Evolutionary conservation across 2,329 filamentous ascomycete species (phyloP).

Genomic region (Phoma herbarum): DNA sequence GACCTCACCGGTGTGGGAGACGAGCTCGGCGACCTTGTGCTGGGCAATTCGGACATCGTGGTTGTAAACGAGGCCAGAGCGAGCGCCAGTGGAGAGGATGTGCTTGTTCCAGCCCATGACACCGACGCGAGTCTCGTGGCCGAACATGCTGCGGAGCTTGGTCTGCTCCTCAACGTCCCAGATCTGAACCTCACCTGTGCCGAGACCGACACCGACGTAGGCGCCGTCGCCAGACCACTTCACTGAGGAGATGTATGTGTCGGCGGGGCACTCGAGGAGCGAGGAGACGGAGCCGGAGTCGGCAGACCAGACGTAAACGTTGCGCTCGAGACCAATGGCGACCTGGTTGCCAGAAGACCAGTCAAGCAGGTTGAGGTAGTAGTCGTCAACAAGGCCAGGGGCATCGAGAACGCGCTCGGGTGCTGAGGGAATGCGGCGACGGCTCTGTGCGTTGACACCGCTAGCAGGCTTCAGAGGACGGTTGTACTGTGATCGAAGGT

Average conservation of each 20-base stretch:
- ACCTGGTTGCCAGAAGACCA: slow-evolving; percentile 99
- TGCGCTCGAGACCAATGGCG: slow-evolving; percentile 94
- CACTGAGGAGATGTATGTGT: slow-evolving; percentile 97
- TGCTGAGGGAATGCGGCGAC: slow-evolving; percentile 90
- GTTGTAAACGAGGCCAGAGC: slow-evolving; percentile 95
- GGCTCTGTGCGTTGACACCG: slow-evolving; percentile 81
- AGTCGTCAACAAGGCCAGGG: slow-evolving; percentile 95
- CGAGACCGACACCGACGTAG: slow-evolving; percentile 94
- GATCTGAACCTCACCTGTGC: slow-evolving; percentile 96
- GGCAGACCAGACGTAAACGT: slow-evolving; percentile 98
- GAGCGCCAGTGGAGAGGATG: slow-evolving; percentile 90
- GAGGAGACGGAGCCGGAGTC: slow-evolving; percentile 90
- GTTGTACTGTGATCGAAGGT: slow-evolving; percentile 97
- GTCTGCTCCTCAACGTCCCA: slow-evolving; percentile 96
- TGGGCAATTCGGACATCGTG: slow-evolving; percentile 97
- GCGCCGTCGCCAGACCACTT: slow-evolving; percentile 99
- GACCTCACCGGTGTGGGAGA: slow-evolving; percentile 96
- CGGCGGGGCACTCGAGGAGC: slow-evolving; percentile 83
- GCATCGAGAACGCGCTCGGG: slow-evolving; percentile 97
- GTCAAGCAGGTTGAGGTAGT: slow-evolving; percentile 98
- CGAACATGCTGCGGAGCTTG: slow-evolving; percentile 98
- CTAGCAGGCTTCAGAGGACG: slow-evolving; percentile 84
- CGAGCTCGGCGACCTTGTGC: slow-evolving; percentile 97
- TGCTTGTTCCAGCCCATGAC: slow-evolving; percentile 99
- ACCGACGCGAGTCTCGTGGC: slow-evolving; percentile 93